Conservation (phyloP, 78 protist species). For the Planoprotostelium fungivorum region DNA sequence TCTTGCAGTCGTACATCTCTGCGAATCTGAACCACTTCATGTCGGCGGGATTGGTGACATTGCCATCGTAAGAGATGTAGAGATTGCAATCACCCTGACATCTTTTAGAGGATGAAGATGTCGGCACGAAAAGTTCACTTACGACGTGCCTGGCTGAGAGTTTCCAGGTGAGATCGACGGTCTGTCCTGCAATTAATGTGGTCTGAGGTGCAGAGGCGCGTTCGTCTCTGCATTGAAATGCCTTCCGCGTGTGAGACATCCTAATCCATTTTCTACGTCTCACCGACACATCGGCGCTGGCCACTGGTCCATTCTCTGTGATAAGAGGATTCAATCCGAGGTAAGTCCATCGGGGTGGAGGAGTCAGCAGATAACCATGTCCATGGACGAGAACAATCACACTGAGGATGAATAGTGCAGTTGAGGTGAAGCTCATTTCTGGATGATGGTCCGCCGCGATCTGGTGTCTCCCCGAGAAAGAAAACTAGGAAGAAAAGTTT, state of each 20-base stretch:
- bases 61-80: neutral
- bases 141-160: neutral
- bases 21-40: neutral
- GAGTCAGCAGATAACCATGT: neutral
- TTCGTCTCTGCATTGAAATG: neutral
- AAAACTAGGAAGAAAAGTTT: too few species aligned
- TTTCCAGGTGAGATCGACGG: neutral
- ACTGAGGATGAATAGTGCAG: too few species aligned
- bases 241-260: neutral
- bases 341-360: neutral
- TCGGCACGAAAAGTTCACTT: too few species aligned
- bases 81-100: neutral
- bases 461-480: too few species aligned
- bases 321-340: neutral
- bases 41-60: neutral
- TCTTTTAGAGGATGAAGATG: too few species aligned
- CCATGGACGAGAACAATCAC: neutral
- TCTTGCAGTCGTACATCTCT: neutral
- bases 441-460: too few species aligned
- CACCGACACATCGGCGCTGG: neutral
- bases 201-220: neutral
- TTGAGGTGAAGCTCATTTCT: too few species aligned
- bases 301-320: neutral
- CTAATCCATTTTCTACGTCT: neutral
- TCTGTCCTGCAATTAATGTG: neutral